Evolutionary conservation across 2,329 filamentous ascomycete species (phyloP).

Genomic region (Penicillium janthinellum): DNA sequence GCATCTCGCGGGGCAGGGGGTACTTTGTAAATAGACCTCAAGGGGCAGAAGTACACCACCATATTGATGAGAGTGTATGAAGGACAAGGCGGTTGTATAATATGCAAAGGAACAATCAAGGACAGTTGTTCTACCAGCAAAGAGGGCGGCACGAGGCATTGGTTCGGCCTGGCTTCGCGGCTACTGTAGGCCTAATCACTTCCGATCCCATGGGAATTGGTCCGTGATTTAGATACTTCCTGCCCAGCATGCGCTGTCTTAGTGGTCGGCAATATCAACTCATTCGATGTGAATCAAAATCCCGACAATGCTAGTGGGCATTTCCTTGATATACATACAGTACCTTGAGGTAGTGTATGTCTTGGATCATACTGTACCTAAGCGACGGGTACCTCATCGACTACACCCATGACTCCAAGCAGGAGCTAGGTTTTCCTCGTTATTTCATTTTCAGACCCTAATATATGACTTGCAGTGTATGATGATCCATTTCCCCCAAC

Average conservation of each 20-base stretch:
- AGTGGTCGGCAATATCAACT: neutral
- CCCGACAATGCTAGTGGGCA: neutral
- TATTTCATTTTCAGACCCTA: no score
- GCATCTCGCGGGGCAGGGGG: slow-evolving; percentile 1
- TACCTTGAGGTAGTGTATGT: neutral
- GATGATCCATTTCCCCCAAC: neutral
- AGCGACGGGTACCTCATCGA: no score
- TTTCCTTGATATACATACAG: neutral
- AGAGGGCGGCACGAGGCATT: neutral
- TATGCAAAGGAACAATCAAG: neutral
- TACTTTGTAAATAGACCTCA: neutral
- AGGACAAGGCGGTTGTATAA: neutral
- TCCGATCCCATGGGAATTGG: neutral
- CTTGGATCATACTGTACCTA: neutral
- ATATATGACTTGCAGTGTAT: no score
- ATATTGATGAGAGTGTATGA: neutral
- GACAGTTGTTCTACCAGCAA: neutral
- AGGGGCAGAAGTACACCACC: neutral
- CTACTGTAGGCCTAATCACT: neutral
- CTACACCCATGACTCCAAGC: neutral
- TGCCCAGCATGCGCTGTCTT: neutral
- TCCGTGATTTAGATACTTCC: neutral
- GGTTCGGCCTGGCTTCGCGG: neutral
- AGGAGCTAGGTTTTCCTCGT: neutral
- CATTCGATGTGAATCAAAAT: neutral